Conservation (phyloP, 208 protist genomes). For the Trypanosoma avium region DNA sequence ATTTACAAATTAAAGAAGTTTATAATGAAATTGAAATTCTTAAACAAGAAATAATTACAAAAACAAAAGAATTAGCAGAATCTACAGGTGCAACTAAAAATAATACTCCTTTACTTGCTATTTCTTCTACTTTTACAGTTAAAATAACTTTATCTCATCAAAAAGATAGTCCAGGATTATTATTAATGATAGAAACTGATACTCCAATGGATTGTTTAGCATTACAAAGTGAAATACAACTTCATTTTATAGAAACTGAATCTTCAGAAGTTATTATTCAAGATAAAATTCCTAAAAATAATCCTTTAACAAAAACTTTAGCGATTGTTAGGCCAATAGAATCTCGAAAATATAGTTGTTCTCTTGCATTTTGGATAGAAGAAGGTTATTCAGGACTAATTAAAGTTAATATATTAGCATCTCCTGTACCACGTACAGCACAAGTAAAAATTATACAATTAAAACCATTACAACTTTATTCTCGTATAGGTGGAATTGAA, state of each 20-base stretch:
- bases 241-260: constrained; percentile 50
- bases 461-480: constrained; percentile 64
- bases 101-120: constrained; percentile 37
- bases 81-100: constrained; percentile 22
- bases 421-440: constrained; percentile 64
- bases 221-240: constrained; percentile 38
- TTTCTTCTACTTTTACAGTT: constrained; percentile 67
- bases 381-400: constrained; percentile 53
- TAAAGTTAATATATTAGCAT: constrained; percentile 40
- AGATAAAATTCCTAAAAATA: constrained; percentile 12
- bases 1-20: constrained; percentile 37
- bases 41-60: constrained; percentile 35
- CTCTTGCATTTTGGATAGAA: constrained; percentile 45
- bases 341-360: constrained; percentile 9
- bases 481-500: constrained; percentile 38
- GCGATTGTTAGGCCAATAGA: constrained; percentile 16
- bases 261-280: constrained; percentile 34
- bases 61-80: constrained; percentile 42
- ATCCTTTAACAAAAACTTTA: constrained; percentile 4
- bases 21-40: constrained; percentile 46
- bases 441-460: constrained; percentile 62
- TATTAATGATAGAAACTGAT: constrained; percentile 55
- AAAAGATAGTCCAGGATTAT: constrained; percentile 48
- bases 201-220: constrained; percentile 53
- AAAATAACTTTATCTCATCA: constrained; percentile 51